phyloP scores from a whole-genome alignment of 208 protist genomes.

The Naegleria fowleri region DNA sequence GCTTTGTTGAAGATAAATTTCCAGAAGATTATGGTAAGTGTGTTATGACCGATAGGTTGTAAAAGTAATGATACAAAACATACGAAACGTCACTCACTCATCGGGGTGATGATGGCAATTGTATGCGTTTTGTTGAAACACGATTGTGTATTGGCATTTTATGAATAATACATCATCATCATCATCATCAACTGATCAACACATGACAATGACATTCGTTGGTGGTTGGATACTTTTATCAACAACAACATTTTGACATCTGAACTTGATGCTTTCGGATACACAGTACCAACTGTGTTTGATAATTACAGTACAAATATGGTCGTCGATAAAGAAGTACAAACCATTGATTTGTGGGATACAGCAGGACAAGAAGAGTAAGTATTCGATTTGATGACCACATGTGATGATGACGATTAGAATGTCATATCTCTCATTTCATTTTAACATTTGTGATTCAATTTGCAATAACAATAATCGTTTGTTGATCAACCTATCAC shows the following conservation, averaged over 20 bases:
- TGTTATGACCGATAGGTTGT: not conserved
- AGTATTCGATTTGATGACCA: not conserved
- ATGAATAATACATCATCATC: not conserved
- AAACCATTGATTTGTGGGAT: slow-evolving; percentile 57
- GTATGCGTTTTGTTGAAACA: too few relatives aligned
- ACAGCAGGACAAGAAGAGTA: slow-evolving; percentile 47
- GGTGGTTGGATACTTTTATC: too few relatives aligned
- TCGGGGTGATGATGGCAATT: too few relatives aligned
- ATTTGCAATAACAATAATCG: too few relatives aligned
- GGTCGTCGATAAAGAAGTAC: slow-evolving; percentile 56
- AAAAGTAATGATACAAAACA: too few relatives aligned
- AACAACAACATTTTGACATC: too few relatives aligned
- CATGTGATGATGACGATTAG: not conserved
- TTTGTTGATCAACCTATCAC: too few relatives aligned
- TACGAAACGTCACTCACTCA: too few relatives aligned
- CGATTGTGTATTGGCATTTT: not conserved
- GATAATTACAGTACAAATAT: slow-evolving; percentile 72
- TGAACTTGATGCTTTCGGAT: not conserved
- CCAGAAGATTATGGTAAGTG: slow-evolving; percentile 45
- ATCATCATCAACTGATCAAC: not conserved
- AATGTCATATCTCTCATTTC: not conserved
- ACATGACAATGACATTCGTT: too few relatives aligned
- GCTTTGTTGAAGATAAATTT: slow-evolving; percentile 36
- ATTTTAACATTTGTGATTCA: too few relatives aligned
- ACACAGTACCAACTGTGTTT: slow-evolving; percentile 59